A percentile compares a stretch with the other conserved stretches of the same genome.
These are phyloP conservation scores for Nelumbo lutea DNA, from an alignment of 164 flowering plant species.

Conservation along the genomic window DNA sequence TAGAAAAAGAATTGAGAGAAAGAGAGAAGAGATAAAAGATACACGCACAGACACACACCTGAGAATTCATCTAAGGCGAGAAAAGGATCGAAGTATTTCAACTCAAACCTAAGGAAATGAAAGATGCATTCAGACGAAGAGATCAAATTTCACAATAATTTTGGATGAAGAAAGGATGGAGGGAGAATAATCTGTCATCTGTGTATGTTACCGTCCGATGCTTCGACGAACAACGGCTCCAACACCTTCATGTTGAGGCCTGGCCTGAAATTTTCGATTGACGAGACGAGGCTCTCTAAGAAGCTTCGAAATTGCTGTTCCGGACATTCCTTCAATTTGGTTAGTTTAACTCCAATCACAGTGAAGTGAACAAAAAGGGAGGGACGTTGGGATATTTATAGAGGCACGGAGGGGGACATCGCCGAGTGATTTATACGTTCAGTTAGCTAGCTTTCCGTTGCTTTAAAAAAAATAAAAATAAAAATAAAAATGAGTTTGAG, in stretches of 20 bases:
- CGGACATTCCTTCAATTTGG: constrained; percentile 21
- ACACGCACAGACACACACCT: constrained; percentile 33
- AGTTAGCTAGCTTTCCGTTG: no score
- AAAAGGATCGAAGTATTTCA: constrained; percentile 82
- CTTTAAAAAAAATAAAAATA: no score
- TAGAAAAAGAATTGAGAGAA: neutral
- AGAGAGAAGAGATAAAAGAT: neutral
- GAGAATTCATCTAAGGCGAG: constrained; percentile 82
- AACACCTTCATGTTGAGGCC: constrained; percentile 63
- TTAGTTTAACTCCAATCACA: neutral
- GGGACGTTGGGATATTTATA: neutral
- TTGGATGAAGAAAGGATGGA: neutral
- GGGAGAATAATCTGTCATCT: neutral
- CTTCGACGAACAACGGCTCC: constrained; percentile 72
- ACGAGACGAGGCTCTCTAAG: constrained; percentile 32
- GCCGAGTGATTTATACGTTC: no score
- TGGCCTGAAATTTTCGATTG: constrained; percentile 47
- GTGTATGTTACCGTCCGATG: constrained; percentile 52
- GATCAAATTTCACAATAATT: neutral
- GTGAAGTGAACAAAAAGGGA: constrained; percentile 1
- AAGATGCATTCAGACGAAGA: constrained; percentile 16
- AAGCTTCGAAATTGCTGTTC: constrained; percentile 10
- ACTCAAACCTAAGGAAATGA: constrained; percentile 51
- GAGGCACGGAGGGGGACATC: neutral
- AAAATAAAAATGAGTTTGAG: no score